phyloP scores from a whole-genome alignment of 2,329 filamentous ascomycete genomes.

The Ciborinia camelliae region DNA sequence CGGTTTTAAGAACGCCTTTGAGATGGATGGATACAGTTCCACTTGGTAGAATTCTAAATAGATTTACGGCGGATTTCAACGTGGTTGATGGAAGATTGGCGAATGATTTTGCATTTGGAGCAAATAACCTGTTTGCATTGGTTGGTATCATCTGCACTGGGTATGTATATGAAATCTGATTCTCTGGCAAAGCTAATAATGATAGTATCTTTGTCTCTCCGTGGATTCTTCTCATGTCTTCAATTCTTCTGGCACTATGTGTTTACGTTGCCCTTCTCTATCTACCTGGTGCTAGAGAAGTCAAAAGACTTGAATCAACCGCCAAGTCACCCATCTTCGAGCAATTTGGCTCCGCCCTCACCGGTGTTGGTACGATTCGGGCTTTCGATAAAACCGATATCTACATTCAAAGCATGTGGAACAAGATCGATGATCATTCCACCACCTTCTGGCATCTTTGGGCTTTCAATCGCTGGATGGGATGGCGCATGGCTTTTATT shows the following conservation, averaged over 20 bases:
- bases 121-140: conserved; percentile 59
- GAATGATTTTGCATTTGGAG: conserved; percentile 58
- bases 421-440: conserved; percentile 64
- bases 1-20: conserved; percentile 68
- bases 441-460: conserved; percentile 64
- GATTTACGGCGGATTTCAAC: conserved; percentile 75
- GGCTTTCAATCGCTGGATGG: conserved; percentile 75
- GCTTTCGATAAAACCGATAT: conserved; percentile 66
- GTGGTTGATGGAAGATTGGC: conserved; percentile 66
- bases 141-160: conserved; percentile 64
- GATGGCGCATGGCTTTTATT: conserved; percentile 66
- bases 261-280: conserved; percentile 59
- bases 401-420: conserved; percentile 68
- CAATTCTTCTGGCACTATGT: conserved; percentile 55
- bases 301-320: conserved; percentile 74
- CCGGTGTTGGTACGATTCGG: conserved; percentile 71
- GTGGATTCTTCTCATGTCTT: conserved; percentile 60
- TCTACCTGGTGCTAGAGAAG: conserved; percentile 67
- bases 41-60: conserved; percentile 71
- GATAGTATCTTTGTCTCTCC: conserved; percentile 60
- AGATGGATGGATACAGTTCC: conserved; percentile 79
- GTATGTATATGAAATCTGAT: conserved; percentile 28
- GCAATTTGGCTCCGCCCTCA: conserved; percentile 69
- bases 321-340: conserved; percentile 78
- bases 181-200: conserved; percentile 46